Base-by-base conservation (phyloP, 805 yeast species). In the Barnettozyma siamensis region DNA sequence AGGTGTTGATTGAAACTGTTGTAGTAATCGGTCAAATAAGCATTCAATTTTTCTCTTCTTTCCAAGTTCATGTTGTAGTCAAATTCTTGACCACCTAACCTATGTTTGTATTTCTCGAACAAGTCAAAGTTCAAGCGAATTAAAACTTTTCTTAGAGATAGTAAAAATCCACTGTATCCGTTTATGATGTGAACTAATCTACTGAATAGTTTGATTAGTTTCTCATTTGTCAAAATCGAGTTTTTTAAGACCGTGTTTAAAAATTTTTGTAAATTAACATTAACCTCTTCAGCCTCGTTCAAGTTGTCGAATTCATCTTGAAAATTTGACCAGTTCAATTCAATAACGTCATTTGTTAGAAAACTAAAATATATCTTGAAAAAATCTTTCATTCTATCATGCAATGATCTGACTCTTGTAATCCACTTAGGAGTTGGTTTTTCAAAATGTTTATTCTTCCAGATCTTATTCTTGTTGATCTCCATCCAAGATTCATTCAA, bases 401-500 rank as follows among this genome's bases (percentile, higher is more conserved):
- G 84, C n/a, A 80, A 54, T 6, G 74, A 57, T 41, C 87, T 65
- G 34, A 78, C 67, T 37, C 75, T 63, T 31, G 68, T 60, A 9
- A 83, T 74, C 77, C 84, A 75, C 40, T 67, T 69, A 23, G 66
- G 62, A 3, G 83, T 60, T 9, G 65, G 65, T 2, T 52, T 58
- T 29, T 72, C 64, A 41, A 62, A 67, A n/a, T 67, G 66, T 15
- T 55, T 57, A 54, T 72, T 72, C 35, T 67, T 69, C 96, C 96
- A 88, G 13, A 77, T 76, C n/a, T 64, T 60, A 15, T 84, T 76
- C 44, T 70, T 71, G 40, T 71, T 73, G 34, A 83, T 77, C 47
- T 82, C 88, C 31, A 70, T 63, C 95, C 96, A 87, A 1, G 86
- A 75, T 15, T 69, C 70, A 42, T 77, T 83, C 42, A 84, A 66